Evolutionary conservation across 495 filamentous ascomycete species (phyloP).

Genomic region (Penicillium samsonianum): DNA sequence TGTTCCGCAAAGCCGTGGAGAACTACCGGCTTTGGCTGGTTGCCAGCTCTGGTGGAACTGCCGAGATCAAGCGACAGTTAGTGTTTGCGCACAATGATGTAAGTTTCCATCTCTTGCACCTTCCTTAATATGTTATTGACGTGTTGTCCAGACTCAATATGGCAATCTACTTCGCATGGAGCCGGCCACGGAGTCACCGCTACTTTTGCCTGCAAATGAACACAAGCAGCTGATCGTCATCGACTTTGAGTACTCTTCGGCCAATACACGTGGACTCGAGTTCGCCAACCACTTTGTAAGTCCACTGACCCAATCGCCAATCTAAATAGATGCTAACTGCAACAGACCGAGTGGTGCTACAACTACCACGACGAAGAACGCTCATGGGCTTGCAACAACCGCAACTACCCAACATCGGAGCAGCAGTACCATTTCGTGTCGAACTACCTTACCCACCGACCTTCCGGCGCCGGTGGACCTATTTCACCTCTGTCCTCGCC

Average conservation of each 20-base stretch:
- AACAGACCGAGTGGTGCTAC: conserved; percentile 88
- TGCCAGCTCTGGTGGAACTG: conserved; percentile 65
- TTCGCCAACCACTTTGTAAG: conserved; percentile 96
- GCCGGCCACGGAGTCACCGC: conserved; percentile 79
- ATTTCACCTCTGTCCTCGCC: conserved; percentile 57
- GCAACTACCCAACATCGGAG: conserved; percentile 71
- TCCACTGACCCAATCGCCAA: conserved; percentile 2
- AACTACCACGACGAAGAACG: conserved; percentile 77
- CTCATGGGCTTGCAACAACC: conserved; percentile 67
- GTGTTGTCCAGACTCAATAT: conserved; percentile 77
- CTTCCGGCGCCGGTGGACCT: conserved; percentile 53
- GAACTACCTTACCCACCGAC: conserved; percentile 81
- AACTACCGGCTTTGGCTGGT: conserved; percentile 76
- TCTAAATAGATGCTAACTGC: conserved; percentile 9
- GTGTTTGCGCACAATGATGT: conserved; percentile 99
- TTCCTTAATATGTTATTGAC: conserved; percentile 15
- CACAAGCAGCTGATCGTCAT: conserved; percentile 97
- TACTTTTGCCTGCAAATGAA: conserved; percentile 83
- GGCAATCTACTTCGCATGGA: conserved; percentile 93
- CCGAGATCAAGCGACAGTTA: conserved; percentile 68
- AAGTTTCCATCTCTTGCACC: conserved; percentile 33
- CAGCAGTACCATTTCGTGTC: conserved; percentile 83
- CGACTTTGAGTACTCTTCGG: conserved; percentile 96
- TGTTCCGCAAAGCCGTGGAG: conserved; percentile 73
- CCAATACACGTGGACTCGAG: conserved; percentile 83